Base-by-base conservation (phyloP, 352 stramenopile species). In the Hyphochytrium catenoides region DNA sequence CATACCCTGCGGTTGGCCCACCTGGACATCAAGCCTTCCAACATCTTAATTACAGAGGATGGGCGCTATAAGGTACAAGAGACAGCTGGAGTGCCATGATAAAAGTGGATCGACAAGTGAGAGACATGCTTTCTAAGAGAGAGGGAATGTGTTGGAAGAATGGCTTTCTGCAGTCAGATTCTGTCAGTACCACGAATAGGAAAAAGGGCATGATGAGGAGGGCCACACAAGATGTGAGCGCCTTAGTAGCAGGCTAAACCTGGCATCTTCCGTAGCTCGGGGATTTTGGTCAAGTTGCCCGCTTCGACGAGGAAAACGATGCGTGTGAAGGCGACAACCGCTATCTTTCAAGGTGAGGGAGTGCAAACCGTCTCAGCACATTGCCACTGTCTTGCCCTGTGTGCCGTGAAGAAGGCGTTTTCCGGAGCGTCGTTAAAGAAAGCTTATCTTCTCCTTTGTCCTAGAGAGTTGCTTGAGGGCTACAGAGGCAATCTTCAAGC, bases 21-120 rank as follows among this genome's bases (percentile, higher is more conserved):
- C 43, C 74, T 84, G 64, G 69, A 84, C 42, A 62, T 84, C 32
- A 84, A 84, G 46, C 43, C 79, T 7, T 64, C 74, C 41, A 84
- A 84, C 46, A 57, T 84, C 8, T 43, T 84, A 6, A 44, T 75
- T 7, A 50, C 54, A 6, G 41, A 57, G 1, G 59, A 51, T 7
- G 63, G 73, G 9, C 36, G 74, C 11, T 82, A 76, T 52, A 82
- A 82, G 54, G 61, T 73, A 34, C 31, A 21, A 9, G 11, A 29
- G n/a, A n/a, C n/a, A n/a, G n/a, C n/a, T n/a, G n/a, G n/a, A n/a
- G n/a, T n/a, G n/a, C n/a, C n/a, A n/a, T n/a, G n/a, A n/a, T n/a
- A n/a, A n/a, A n/a, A n/a, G n/a, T n/a, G n/a, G n/a, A n/a, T n/a
- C n/a, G n/a, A n/a, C n/a, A n/a, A n/a, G n/a, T n/a, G n/a, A n/a